Conservation (phyloP, 2,329 filamentous ascomycete genomes). For the Neofusicoccum sp. region DNA sequence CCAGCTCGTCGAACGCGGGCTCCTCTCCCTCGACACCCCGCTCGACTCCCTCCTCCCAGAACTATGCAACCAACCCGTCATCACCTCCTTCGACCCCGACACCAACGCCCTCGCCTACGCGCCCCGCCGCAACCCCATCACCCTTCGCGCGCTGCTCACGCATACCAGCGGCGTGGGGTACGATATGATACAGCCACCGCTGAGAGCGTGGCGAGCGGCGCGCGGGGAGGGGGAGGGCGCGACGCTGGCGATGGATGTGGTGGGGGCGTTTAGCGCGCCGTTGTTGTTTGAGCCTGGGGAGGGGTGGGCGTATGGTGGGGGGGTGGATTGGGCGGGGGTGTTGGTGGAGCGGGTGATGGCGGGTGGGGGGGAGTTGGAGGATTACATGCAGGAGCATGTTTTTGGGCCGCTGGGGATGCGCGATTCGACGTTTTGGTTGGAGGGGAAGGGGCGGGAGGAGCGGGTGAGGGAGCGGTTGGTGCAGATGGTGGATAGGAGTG, state of each 20-base stretch:
- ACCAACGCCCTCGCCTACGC: conserved; percentile 21
- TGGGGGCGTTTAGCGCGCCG: conserved; percentile 20
- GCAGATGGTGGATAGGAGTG: conserved; percentile 22
- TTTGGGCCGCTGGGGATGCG: conserved; percentile 26
- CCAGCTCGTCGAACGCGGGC: conserved; percentile 36
- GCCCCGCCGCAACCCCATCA: neutral
- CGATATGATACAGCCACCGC: conserved; percentile 21
- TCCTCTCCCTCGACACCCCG: conserved; percentile 31
- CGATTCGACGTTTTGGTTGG: conserved; percentile 24
- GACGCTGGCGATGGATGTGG: conserved; percentile 5
- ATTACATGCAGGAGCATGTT: conserved; percentile 27
- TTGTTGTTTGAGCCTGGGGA: conserved; percentile 28
- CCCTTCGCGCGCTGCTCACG: conserved; percentile 22
- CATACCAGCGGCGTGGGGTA: conserved; percentile 29
- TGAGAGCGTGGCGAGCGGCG: conserved; percentile 17
- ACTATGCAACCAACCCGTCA: conserved; percentile 26
- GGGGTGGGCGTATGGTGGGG: conserved; percentile 24
- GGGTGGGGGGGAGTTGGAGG: conserved; percentile 19
- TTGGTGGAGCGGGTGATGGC: conserved; percentile 22
- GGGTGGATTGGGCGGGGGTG: conserved; percentile 26
- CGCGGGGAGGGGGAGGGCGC: conserved; percentile 17
- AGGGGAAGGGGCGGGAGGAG: neutral
- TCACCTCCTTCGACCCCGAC: conserved; percentile 20
- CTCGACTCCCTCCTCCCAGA: conserved; percentile 34
- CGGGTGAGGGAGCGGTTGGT: neutral